These are phyloP conservation scores for Colletotrichum paranaense DNA, from an alignment of 2,329 filamentous ascomycete genomes.

Conservation along the genomic window DNA sequence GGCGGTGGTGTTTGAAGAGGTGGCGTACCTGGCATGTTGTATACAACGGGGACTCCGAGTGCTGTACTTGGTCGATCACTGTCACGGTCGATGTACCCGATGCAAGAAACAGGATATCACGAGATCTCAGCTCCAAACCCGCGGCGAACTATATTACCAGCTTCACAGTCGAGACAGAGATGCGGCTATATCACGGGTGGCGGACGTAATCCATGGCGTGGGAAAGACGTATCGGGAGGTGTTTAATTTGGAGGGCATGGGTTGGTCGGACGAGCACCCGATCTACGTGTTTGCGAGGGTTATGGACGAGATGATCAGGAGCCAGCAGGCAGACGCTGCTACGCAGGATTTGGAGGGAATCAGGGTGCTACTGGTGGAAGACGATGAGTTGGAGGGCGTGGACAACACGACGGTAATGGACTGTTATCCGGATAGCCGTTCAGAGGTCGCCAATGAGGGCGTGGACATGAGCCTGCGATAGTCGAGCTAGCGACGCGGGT, in stretches of 20 bases:
- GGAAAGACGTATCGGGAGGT: constrained; percentile 46
- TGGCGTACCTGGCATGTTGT: constrained; percentile 43
- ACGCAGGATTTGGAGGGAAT: constrained; percentile 40
- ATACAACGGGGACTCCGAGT: constrained; percentile 44
- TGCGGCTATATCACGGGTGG: constrained; percentile 33
- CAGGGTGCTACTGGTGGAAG: constrained; percentile 41
- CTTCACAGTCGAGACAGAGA: constrained; percentile 37
- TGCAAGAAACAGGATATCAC: constrained; percentile 35
- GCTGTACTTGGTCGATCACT: constrained; percentile 46
- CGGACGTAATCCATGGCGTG: constrained; percentile 45
- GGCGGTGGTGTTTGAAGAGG: constrained; percentile 41
- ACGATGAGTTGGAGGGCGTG: constrained; percentile 34
- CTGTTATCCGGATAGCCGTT: neutral
- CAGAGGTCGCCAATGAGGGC: neutral
- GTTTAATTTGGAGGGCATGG: constrained; percentile 44
- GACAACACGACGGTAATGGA: constrained; percentile 29
- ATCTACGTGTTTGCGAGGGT: constrained; percentile 44
- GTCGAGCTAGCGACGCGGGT: neutral
- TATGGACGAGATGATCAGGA: constrained; percentile 43
- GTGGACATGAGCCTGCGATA: constrained; percentile 3
- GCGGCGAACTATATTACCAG: constrained; percentile 39
- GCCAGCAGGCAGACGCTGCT: constrained; percentile 41
- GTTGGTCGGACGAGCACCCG: constrained; percentile 45
- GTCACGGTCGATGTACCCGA: constrained; percentile 39
- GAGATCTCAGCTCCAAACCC: constrained; percentile 34